These are phyloP conservation scores for Hypericum androsaemum DNA, from an alignment of 345 rosid genomes.

Conservation along the genomic window DNA sequence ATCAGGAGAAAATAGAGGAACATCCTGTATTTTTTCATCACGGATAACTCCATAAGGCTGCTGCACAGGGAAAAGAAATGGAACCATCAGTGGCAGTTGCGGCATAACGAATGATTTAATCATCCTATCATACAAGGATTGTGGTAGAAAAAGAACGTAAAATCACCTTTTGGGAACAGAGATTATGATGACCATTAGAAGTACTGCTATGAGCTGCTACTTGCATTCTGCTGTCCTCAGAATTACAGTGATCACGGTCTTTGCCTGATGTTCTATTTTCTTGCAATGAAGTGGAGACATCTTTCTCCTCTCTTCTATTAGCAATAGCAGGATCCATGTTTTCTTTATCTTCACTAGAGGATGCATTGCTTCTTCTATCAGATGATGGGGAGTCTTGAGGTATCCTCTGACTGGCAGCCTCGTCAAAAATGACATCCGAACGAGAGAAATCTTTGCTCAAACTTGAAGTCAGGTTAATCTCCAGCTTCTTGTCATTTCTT, in stretches of 20 bases:
- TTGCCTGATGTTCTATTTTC: no score
- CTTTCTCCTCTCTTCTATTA: neutral
- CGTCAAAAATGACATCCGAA: conserved; percentile 71
- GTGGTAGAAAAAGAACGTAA: neutral
- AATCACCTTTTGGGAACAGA: conserved; percentile 32
- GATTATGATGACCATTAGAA: conserved; percentile 23
- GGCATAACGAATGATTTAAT: neutral
- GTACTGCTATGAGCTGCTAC: conserved; percentile 20
- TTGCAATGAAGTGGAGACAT: no score
- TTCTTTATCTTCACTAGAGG: conserved; percentile 43
- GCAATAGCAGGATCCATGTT: conserved; percentile 23
- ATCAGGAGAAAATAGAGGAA: conserved; percentile 44
- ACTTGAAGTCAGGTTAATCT: conserved; percentile 54
- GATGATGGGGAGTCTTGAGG: conserved; percentile 30
- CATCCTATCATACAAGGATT: neutral
- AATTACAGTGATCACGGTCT: no score
- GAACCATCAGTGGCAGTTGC: neutral
- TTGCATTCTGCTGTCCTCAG: conserved; percentile 10
- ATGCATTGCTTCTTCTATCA: conserved; percentile 18
- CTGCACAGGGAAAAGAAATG: conserved; percentile 14
- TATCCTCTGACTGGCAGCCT: conserved; percentile 27
- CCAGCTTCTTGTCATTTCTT: conserved; percentile 72
- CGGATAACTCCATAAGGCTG: conserved; percentile 42
- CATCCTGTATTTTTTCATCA: conserved; percentile 45
- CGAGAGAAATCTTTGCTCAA: conserved; percentile 71